Evolutionary conservation across 2,329 filamentous ascomycete species (phyloP), one percentile per base, ranked within the genome.

Genomic region (Pseudogymnoascus sp.): DNA sequence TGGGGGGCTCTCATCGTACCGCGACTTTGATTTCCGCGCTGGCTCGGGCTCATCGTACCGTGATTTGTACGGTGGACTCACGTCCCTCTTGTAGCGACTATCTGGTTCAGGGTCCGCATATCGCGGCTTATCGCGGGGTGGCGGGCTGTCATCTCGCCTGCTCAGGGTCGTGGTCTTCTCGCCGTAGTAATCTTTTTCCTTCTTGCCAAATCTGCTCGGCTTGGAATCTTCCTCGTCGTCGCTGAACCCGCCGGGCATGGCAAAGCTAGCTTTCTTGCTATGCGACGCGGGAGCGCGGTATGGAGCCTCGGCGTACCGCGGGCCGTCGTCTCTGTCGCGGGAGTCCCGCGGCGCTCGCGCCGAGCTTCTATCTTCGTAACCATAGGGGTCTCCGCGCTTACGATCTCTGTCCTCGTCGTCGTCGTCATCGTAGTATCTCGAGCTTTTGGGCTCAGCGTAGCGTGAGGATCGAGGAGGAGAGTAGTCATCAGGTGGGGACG

Each of bases 301-400:
- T 40, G 58, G 33, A 37, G 33, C 58, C 58, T 40, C 37, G 58
- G 58, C 58, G 37, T 59, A 39, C 35, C 18, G 58, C 13, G 58
- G 58, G 18, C 27, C 58, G 35, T 59, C 58, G n/a, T 59, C 58
- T 59, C 35, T 59, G 35, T 39, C 58, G 58, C 58, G 35, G 5
- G 58, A 12, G 7, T 59, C 58, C 27, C 45, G 27, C 27, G 45
- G 27, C 1, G 29, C 48, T 5, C 48, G 48, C 29, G 27, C 48
- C 29, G 48, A 55, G 48, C 48, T 55, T 10, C 48, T 55, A 2
- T 55, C 48, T 3, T 35, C 48, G 21, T 55, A 55, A 10, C 9
- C 29, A 55, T 55, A 55, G 29, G 48, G 29, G 48, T 55, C 48
- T 35, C 48, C 48, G 48, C 48, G 48, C 48, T n/a, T 35, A 8